phyloP scores from a whole-genome alignment of 2,329 filamentous ascomycete species.

The Ophiocordyceps sinensis region DNA sequence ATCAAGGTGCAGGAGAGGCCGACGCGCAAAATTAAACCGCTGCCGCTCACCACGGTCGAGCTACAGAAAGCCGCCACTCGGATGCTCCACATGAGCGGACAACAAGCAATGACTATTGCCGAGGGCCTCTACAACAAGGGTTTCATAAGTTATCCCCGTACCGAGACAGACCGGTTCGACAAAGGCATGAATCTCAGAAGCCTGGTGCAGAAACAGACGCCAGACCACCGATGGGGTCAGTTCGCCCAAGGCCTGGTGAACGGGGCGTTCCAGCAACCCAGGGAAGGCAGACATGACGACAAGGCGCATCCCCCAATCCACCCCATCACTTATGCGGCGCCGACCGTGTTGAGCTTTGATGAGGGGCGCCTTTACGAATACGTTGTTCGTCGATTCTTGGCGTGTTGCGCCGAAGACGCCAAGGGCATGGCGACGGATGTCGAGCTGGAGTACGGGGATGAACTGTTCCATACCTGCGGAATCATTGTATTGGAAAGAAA shows the following conservation, averaged over 20 bases:
- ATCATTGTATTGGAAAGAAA: slow-evolving; percentile 78
- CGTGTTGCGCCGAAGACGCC: slow-evolving; percentile 91
- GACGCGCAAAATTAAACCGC: slow-evolving; percentile 83
- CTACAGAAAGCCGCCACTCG: slow-evolving; percentile 89
- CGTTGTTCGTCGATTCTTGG: slow-evolving; percentile 78
- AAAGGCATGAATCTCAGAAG: slow-evolving; percentile 69
- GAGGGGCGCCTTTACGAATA: slow-evolving; percentile 84
- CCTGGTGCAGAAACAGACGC: slow-evolving; percentile 71
- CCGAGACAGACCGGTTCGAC: slow-evolving; percentile 93
- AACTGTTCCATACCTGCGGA: slow-evolving; percentile 69
- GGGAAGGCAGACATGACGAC: slow-evolving; percentile 78
- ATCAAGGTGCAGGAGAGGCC: slow-evolving; percentile 80
- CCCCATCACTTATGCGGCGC: slow-evolving; percentile 71
- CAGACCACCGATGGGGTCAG: slow-evolving; percentile 60
- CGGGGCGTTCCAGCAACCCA: slow-evolving; percentile 67
- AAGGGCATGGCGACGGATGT: slow-evolving; percentile 75
- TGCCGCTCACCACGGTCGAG: slow-evolving; percentile 90
- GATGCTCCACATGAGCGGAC: slow-evolving; percentile 80
- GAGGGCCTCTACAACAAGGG: slow-evolving; percentile 85
- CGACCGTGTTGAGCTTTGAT: slow-evolving; percentile 45
- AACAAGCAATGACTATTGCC: slow-evolving; percentile 76
- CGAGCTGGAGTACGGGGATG: slow-evolving; percentile 69
- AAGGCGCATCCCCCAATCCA: slow-evolving; percentile 97
- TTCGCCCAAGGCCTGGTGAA: slow-evolving; percentile 65
- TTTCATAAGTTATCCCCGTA: slow-evolving; percentile 94